Percentiles rank a stretch among this genome's conserved stretches.
Evolutionary conservation across 768 basidiomycete species (phyloP).

Genomic region (Boletus fagicola): DNA sequence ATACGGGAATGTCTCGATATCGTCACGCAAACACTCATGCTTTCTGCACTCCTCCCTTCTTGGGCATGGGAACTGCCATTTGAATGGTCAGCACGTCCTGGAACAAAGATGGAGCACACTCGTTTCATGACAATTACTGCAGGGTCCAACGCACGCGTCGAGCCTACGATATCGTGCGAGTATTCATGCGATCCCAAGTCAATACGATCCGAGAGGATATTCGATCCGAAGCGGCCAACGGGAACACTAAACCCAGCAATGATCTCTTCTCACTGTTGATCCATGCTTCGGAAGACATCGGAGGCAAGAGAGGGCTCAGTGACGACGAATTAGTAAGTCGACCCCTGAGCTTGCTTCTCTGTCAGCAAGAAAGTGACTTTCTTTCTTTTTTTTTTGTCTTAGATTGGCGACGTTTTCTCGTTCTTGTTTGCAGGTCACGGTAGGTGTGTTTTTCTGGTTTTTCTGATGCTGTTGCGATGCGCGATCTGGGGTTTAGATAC

Average conservation of each 20-base stretch:
- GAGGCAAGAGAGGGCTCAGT: conserved; percentile 13
- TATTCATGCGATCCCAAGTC: conserved; percentile 19
- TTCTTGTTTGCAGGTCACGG: conserved; percentile 60
- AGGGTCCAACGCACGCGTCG: conserved; percentile 19
- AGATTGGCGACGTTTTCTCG: conserved; percentile 53
- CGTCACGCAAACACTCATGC: conserved; percentile 1
- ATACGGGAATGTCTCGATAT: conserved; percentile 12
- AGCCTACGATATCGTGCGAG: conserved; percentile 19
- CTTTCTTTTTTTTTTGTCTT: background rate
- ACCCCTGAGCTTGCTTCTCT: too few relatives aligned
- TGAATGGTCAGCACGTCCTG: conserved; percentile 3
- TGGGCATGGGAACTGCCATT: conserved; percentile 25
- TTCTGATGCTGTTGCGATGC: background rate
- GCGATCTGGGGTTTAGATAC: conserved; percentile 21
- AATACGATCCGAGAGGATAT: conserved; percentile 2
- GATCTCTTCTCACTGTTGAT: conserved; percentile 20
- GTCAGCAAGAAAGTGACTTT: background rate
- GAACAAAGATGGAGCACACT: background rate
- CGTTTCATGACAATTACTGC: background rate
- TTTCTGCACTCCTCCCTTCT: conserved; percentile 6
- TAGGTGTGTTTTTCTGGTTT: conserved; percentile 17
- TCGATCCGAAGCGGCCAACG: background rate
- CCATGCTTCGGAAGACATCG: conserved; percentile 16
- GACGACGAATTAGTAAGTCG: conserved; percentile 19
- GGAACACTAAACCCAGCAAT: background rate